Evolutionary conservation across 148 eudicot species (phyloP), one percentile per base, ranked within the genome.

Genomic region (Arctostaphylos glauca): DNA sequence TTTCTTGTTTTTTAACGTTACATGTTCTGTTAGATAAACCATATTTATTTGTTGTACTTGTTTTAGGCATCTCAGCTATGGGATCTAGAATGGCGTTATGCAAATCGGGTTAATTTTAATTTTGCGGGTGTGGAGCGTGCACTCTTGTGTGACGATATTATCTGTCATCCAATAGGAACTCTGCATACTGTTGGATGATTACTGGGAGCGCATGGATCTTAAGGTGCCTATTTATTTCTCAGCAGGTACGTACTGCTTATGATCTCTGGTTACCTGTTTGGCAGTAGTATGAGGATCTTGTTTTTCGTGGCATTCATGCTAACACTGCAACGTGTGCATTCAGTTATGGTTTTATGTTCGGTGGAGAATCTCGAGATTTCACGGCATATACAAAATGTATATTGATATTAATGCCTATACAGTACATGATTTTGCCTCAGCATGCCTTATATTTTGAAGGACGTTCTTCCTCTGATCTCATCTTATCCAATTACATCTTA

Each of bases 191-290:
- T 84, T 96, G 79, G 99, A 93, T 84, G 98, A 94, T 84, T 96
- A 91, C 58, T 96, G 99, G 99, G 94, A 93, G 91, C 88, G 93
- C 80, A 94, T 91, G 98, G 93, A 93, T 89, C 85, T 97, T 38
- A 86, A 91, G 85, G 95, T 92, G 85, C 98, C 99, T 46, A 93
- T 97, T 80, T 94, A 97, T 87, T 93, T 94, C 88, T 94, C 99
- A 55, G 90, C 97, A 90, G 99, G 99, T 96, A 68, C 19, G 67
- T 53, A 49, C 49, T 80, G 23, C 68, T 52, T 75, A 71, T 60
- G 52, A 52, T 81, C 66, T 80, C 46, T 75, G 23, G 9, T 84
- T 54, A 31, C 41, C 76, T 52, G 16, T 84, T 72, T 41, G 6
- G 43, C 12, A 71, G 74, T 62, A 19, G 9, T 2, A 68, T 49